Percentiles rank a stretch among this genome's conserved stretches.
phyloP scores from a whole-genome alignment of 2,329 filamentous ascomycete genomes.

The Colletotrichum horii region DNA sequence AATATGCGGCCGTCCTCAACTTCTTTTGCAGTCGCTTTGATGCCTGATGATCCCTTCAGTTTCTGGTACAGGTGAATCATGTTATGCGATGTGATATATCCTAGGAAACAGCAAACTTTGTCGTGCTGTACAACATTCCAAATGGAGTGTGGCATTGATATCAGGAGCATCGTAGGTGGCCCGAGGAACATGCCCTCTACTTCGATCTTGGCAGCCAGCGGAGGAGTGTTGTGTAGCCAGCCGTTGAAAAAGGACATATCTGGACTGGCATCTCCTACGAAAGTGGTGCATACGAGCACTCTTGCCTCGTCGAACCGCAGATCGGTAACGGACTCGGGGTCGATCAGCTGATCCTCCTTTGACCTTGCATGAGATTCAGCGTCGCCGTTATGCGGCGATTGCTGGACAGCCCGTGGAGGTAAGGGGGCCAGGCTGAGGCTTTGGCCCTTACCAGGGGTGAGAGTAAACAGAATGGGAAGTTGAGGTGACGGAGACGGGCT shows the following conservation, averaged over 20 bases:
- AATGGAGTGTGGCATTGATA: slow-evolving; percentile 68
- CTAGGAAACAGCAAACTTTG: slow-evolving; percentile 70
- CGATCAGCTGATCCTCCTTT: slow-evolving; percentile 48
- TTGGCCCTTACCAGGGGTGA: slow-evolving; percentile 59
- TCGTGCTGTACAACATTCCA: slow-evolving; percentile 71
- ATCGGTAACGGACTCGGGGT: slow-evolving; percentile 54
- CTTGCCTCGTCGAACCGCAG: slow-evolving; percentile 67
- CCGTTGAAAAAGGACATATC: slow-evolving; percentile 71
- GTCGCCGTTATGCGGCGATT: slow-evolving; percentile 31
- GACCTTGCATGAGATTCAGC: slow-evolving; percentile 22
- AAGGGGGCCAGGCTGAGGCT: slow-evolving; percentile 58
- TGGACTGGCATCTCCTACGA: slow-evolving; percentile 68
- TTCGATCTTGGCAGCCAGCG: slow-evolving; percentile 61
- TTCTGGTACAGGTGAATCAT: slow-evolving; percentile 69
- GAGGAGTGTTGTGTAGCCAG: slow-evolving; percentile 66
- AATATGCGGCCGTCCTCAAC: slow-evolving; percentile 63
- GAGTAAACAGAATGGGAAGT: slow-evolving; percentile 58
- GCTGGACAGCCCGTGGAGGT: slow-evolving; percentile 33
- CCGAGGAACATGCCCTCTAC: slow-evolving; percentile 74
- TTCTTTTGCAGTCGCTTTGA: slow-evolving; percentile 54
- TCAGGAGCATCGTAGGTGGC: slow-evolving; percentile 68
- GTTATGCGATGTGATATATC: slow-evolving; percentile 71
- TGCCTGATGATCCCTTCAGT: slow-evolving; percentile 54
- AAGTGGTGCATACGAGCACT: slow-evolving; percentile 71
- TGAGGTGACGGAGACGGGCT: slow-evolving; percentile 37